Evolutionary conservation across 208 protist species (phyloP).

Genomic region (Angomonas ambiguus): DNA sequence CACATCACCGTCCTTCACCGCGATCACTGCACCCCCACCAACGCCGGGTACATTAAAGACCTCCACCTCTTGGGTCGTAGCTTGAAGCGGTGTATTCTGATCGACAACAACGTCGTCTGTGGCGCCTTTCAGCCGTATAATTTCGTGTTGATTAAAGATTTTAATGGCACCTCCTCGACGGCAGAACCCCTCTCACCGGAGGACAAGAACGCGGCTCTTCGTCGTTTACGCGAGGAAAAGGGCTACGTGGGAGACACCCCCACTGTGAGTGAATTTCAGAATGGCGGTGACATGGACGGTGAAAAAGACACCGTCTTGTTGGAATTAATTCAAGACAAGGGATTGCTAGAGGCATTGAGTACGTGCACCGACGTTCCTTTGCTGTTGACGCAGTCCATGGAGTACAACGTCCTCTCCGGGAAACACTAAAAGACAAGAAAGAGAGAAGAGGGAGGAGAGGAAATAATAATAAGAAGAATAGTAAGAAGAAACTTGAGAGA

Average conservation of each 20-base stretch:
- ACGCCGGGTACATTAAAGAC: conserved; percentile 60
- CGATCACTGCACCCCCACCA: conserved; percentile 51
- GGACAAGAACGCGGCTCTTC: not conserved
- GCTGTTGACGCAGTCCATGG: too few relatives aligned
- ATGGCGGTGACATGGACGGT: too few relatives aligned
- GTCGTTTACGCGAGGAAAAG: conserved; percentile 10
- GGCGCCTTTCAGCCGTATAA: conserved; percentile 66
- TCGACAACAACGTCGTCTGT: conserved; percentile 56
- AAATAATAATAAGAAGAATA: too few relatives aligned
- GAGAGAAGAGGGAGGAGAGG: too few relatives aligned
- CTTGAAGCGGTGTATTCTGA: conserved; percentile 32
- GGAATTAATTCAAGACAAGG: too few relatives aligned
- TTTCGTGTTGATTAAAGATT: conserved; percentile 37
- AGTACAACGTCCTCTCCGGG: too few relatives aligned
- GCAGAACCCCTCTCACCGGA: not conserved
- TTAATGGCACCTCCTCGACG: conserved; percentile 13
- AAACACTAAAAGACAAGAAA: too few relatives aligned
- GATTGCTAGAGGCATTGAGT: too few relatives aligned
- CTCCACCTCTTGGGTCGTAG: conserved; percentile 52
- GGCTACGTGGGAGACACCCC: not conserved
- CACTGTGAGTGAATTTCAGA: conserved; percentile 8
- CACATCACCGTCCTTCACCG: conserved; percentile 36
- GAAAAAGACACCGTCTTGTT: too few relatives aligned
- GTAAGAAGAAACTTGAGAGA: too few relatives aligned
- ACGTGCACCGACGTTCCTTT: too few relatives aligned